Conservation (phyloP, 2,329 filamentous ascomycete species). For the Neopestalotiopsis clavispora region DNA sequence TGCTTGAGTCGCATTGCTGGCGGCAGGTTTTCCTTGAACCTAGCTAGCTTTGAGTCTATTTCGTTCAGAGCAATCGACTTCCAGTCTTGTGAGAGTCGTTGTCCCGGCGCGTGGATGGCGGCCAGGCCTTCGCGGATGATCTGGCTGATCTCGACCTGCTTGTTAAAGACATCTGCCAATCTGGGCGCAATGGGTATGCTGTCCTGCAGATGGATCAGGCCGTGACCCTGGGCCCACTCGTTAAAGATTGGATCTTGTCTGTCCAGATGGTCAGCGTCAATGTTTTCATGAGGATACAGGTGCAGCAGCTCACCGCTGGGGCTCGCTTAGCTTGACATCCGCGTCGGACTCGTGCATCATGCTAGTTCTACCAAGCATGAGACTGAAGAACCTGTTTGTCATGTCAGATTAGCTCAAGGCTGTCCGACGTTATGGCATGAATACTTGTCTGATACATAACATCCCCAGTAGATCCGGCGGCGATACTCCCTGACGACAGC, state of each 20-base stretch:
- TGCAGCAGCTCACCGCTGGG: background rate
- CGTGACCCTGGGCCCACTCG: background rate
- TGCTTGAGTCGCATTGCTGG: conserved; percentile 7
- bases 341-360: conserved; percentile 14
- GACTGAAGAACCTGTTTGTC: background rate
- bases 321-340: background rate
- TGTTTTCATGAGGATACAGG: background rate
- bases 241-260: background rate
- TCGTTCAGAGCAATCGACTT: background rate
- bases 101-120: background rate
- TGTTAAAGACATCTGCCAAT: conserved; percentile 7
- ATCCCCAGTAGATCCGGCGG: conserved; percentile 16
- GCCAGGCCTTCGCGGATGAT: conserved; percentile 11
- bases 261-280: background rate
- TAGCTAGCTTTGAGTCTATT: background rate
- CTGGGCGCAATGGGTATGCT: background rate
- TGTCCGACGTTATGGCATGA: background rate
- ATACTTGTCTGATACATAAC: conserved; percentile 17
- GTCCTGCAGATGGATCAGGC: background rate
- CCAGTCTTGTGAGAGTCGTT: background rate
- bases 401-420: background rate
- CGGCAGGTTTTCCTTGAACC: conserved; percentile 3
- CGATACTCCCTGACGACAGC: conserved; percentile 12
- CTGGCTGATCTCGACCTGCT: conserved; percentile 12
- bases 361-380: conserved; percentile 7